These are phyloP conservation scores for Zychaea mexicana DNA, from an alignment of 371 early-diverging fungal species.

Conservation along the genomic window DNA sequence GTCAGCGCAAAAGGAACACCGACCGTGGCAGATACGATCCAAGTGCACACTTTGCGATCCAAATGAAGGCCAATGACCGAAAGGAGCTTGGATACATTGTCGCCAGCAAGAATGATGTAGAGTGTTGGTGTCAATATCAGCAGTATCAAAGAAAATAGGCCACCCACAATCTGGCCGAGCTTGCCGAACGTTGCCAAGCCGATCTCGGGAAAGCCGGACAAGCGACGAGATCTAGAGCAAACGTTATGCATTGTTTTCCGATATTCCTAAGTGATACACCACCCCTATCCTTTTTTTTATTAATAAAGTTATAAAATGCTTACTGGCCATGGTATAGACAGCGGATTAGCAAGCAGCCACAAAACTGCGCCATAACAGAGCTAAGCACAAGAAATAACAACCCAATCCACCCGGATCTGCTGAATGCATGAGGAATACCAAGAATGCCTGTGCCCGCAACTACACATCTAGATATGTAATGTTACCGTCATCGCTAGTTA, in stretches of 20 bases:
- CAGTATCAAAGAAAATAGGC: constrained; percentile 66
- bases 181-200: constrained; percentile 70
- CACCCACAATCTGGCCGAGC: constrained; percentile 59
- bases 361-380: constrained; percentile 68
- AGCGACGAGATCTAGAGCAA: not conserved
- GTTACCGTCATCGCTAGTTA: not conserved
- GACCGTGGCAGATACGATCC: constrained; percentile 65
- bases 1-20: constrained; percentile 68
- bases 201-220: constrained; percentile 46
- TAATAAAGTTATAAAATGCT: constrained; percentile 1
- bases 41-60: constrained; percentile 57
- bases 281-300: not conserved
- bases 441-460: constrained; percentile 83
- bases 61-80: constrained; percentile 15
- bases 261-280: no score
- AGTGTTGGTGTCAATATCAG: constrained; percentile 71
- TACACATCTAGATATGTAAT: constrained; percentile 45
- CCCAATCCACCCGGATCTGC: constrained; percentile 78
- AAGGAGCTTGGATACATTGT: constrained; percentile 60
- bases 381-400: constrained; percentile 65
- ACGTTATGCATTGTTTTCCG: not conserved
- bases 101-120: constrained; percentile 77
- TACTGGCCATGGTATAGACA: constrained; percentile 73
- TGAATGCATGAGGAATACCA: constrained; percentile 77
- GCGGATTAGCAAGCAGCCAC: constrained; percentile 68